Conservation (phyloP, 2,329 filamentous ascomycete species). For the Epichloe baconii region DNA sequence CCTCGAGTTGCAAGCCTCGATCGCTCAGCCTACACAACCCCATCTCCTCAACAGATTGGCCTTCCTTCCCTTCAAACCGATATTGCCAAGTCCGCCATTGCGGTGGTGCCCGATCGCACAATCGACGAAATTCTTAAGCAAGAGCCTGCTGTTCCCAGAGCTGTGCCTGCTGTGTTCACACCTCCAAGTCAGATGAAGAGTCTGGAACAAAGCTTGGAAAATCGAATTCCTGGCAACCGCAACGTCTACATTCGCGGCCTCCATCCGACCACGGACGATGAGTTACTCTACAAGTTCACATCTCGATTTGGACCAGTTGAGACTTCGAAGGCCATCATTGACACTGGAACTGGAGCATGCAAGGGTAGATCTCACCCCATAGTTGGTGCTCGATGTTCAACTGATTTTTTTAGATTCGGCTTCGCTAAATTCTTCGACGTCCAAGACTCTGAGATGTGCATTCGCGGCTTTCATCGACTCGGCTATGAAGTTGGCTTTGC, state of each 20-base stretch:
- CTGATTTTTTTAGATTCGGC: constrained; percentile 56
- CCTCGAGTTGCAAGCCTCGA: constrained; percentile 46
- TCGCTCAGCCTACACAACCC: constrained; percentile 52
- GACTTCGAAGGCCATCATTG: constrained; percentile 97
- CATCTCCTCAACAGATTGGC: constrained; percentile 49
- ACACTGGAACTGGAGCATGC: constrained; percentile 82
- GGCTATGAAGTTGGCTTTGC: constrained; percentile 98
- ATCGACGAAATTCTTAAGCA: constrained; percentile 56
- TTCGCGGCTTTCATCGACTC: constrained; percentile 84
- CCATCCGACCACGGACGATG: constrained; percentile 87
- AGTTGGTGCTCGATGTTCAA: background rate
- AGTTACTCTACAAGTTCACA: constrained; percentile 71
- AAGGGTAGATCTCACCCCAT: constrained; percentile 52
- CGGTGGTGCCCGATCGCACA: constrained; percentile 30
- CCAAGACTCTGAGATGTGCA: constrained; percentile 85
- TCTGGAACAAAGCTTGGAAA: constrained; percentile 86
- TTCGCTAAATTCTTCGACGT: constrained; percentile 92
- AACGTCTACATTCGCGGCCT: constrained; percentile 98
- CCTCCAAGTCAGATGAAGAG: constrained; percentile 78
- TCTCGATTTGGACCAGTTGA: constrained; percentile 85
- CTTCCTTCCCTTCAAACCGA: constrained; percentile 27
- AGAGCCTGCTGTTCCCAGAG: constrained; percentile 72
- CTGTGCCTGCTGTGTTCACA: constrained; percentile 80
- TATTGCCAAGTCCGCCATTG: constrained; percentile 27
- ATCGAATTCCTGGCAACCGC: constrained; percentile 79